Evolutionary conservation across 257 asterid species (phyloP), one percentile per base, ranked within the genome.

Genomic region (Plantago elongata): DNA sequence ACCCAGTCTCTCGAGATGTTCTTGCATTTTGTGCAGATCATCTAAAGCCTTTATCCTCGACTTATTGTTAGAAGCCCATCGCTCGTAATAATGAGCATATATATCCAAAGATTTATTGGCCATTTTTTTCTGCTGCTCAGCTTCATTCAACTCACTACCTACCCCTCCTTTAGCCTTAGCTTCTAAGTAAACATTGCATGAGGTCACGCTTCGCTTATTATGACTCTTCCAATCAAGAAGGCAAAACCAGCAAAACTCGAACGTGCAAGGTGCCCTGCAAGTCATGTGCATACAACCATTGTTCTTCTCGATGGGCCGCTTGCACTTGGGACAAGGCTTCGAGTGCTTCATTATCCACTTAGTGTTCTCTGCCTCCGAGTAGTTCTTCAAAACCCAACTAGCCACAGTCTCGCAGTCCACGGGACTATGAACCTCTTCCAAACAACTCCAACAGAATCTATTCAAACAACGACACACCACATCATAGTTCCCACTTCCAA

Each of bases 281-380:
- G 96, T 91, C 57, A 91, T 86, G 69, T 91, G 98, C 95, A 84
- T 91, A 86, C 98, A 88, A 65, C 98, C 96, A 70, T 88, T 95
- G 64, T 91, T 91, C 85, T 91, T 91, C 82, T 91, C 98, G 68
- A 91, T 91, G 46, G 98, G 98, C 49, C 96, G 84, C 82, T 91
- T 91, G 94, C 98, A 91, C 75, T 88, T 91, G 16, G 98, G 98
- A 72, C 98, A 91, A 58, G 96, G 98, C 79, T 91, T 91, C 56
- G 98, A 88, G 72, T 88, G 85, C 47, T 94, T 94, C 86, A 91
- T 73, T 71, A 91, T 91, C 98, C 77, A 72, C 18, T 56, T 72
- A 10, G 60, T 67, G 29, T 67, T 72, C 46, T 62, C 77, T 1
- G 77, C 58, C 66, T 67, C 77, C 1, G 72, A 64, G 27, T 29